A percentile compares a stretch with the other conserved stretches of the same genome.
These are phyloP conservation scores for Apiotrichum brassicae DNA, from an alignment of 1,284 basidiomycete species.

Conservation along the genomic window DNA sequence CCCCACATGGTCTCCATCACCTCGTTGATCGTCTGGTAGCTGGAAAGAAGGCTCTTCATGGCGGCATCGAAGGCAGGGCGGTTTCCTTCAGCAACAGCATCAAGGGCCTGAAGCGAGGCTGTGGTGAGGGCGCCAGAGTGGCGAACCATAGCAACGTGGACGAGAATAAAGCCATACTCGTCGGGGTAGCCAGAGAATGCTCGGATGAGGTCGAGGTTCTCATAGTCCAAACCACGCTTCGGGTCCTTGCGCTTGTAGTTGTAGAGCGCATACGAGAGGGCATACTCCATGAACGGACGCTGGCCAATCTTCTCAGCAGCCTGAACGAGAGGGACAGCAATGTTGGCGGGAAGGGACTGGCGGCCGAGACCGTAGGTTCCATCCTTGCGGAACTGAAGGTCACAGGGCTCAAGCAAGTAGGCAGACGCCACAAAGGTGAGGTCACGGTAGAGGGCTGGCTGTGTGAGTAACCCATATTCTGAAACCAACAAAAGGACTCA, in stretches of 20 bases:
- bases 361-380: constrained; percentile 17
- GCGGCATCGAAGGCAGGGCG: constrained; percentile 13
- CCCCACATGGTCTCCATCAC: constrained; percentile 23
- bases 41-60: constrained; percentile 9
- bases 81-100: constrained; percentile 11
- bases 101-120: constrained; percentile 9
- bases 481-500: no score
- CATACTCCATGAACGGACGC: constrained; percentile 21
- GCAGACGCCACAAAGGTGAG: constrained; percentile 17
- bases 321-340: constrained; percentile 16
- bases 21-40: constrained; percentile 16
- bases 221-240: constrained; percentile 11
- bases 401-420: constrained; percentile 20
- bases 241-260: constrained; percentile 18
- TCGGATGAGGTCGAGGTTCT: constrained; percentile 19
- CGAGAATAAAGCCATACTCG: constrained; percentile 20
- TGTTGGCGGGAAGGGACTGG: constrained; percentile 17
- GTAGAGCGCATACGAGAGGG: constrained; percentile 20
- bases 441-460: constrained; percentile 18
- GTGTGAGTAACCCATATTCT: background rate
- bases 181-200: constrained; percentile 18
- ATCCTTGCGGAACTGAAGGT: constrained; percentile 17
- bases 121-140: constrained; percentile 14
- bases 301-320: constrained; percentile 16
- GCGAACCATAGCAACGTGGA: constrained; percentile 20